These are phyloP conservation scores for Parsonsia alboflavescens DNA, from an alignment of 257 asterid species.

Conservation along the genomic window DNA sequence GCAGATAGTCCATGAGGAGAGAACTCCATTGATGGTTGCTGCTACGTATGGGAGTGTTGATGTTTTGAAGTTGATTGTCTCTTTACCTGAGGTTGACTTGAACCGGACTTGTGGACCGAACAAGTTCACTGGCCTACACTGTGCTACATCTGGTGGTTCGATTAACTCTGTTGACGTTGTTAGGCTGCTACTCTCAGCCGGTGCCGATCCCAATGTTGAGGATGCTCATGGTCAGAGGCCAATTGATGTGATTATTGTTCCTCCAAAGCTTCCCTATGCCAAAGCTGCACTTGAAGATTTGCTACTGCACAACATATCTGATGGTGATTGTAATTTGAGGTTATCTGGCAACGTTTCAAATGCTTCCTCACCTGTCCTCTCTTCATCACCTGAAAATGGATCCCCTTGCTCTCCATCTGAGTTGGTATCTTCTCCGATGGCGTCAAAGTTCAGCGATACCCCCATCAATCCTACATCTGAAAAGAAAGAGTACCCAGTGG, in stretches of 20 bases:
- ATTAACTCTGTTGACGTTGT: constrained; percentile 44
- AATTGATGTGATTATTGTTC: constrained; percentile 55
- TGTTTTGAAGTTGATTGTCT: constrained; percentile 70
- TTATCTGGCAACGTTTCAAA: constrained; percentile 39
- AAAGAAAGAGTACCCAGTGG: constrained; percentile 82
- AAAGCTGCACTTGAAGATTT: constrained; percentile 56
- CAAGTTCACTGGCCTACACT: constrained; percentile 89
- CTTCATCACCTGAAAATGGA: constrained; percentile 57
- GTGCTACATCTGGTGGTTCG: constrained; percentile 86
- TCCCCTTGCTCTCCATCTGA: constrained; percentile 70
- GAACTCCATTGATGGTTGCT: constrained; percentile 94
- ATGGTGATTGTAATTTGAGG: constrained; percentile 40
- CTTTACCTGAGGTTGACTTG: constrained; percentile 78
- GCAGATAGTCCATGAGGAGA: constrained; percentile 58
- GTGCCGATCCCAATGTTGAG: constrained; percentile 77
- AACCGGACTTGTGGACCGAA: constrained; percentile 67
- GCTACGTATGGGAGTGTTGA: constrained; percentile 77
- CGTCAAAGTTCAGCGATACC: constrained; percentile 34
- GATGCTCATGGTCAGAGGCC: constrained; percentile 66
- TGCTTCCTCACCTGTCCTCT: constrained; percentile 58
- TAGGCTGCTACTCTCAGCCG: constrained; percentile 71
- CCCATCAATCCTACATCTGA: constrained; percentile 42
- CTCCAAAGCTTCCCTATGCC: constrained; percentile 44
- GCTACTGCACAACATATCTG: constrained; percentile 52
- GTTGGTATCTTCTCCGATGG: constrained; percentile 41